Conservation (phyloP, 768 basidiomycete genomes). For the Trametes maxima region DNA sequence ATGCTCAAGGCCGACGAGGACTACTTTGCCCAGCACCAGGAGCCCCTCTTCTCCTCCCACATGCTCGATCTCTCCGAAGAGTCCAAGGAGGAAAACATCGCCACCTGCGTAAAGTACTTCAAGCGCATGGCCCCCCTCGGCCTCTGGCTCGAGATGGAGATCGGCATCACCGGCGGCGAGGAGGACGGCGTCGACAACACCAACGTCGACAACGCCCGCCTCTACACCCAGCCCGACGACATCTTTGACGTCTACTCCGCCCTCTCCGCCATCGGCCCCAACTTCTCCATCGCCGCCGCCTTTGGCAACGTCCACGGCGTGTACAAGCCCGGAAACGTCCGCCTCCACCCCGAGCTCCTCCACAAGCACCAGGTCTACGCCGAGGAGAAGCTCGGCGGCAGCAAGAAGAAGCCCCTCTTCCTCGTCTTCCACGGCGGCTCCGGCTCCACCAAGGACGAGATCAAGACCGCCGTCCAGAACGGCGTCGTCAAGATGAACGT, state of each 20-base stretch:
- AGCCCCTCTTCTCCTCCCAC: conserved; percentile 93
- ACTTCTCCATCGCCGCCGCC: conserved; percentile 97
- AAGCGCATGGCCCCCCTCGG: conserved; percentile 90
- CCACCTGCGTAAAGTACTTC: conserved; percentile 92
- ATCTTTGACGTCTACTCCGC: conserved; percentile 89
- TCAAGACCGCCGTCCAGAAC: conserved; percentile 83
- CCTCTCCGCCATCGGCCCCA: conserved; percentile 81
- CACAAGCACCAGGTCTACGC: conserved; percentile 87
- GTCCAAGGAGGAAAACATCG: conserved; percentile 92
- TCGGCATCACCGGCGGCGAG: conserved; percentile 99
- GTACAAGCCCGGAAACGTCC: conserved; percentile 98
- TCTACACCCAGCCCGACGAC: conserved; percentile 98
- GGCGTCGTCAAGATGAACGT: conserved; percentile 99
- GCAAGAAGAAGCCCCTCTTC: conserved; percentile 80
- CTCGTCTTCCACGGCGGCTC: conserved; percentile 99
- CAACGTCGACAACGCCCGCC: conserved; percentile 85
- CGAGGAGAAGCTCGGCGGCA: conserved; percentile 63
- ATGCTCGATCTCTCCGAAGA: conserved; percentile 98
- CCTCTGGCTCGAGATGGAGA: conserved; percentile 99
- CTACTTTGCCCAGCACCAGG: conserved; percentile 87
- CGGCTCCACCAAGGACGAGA: conserved; percentile 95
- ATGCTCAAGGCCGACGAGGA: conserved; percentile 97
- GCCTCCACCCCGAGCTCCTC: conserved; percentile 87
- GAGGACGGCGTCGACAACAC: conserved; percentile 99
- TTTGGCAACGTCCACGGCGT: conserved; percentile 99